Evolutionary conservation across 306 rosid species (phyloP).

Genomic region (Casuarina equisetifolia): DNA sequence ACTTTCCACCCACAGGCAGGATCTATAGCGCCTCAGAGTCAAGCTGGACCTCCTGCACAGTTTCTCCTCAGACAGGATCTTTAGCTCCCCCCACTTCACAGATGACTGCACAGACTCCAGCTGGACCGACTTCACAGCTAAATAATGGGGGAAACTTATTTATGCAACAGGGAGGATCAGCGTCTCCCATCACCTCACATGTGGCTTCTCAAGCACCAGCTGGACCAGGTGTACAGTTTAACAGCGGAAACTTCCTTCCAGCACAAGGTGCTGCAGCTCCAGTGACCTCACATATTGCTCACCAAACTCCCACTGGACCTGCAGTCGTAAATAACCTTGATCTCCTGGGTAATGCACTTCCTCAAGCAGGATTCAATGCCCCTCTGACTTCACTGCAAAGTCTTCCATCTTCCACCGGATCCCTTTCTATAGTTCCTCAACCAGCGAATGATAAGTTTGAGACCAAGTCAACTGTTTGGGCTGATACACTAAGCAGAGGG

Average conservation of each 20-base stretch:
- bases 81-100: conserved; percentile 45
- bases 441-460: conserved; percentile 84
- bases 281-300: conserved; percentile 36
- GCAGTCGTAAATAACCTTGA: conserved; percentile 33
- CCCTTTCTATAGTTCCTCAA: conserved; percentile 53
- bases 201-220: conserved; percentile 40
- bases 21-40: conserved; percentile 49
- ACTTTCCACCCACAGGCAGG: conserved; percentile 54
- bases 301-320: conserved; percentile 45
- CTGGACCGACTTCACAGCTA: conserved; percentile 47
- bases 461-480: conserved; percentile 96
- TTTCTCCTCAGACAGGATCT: conserved; percentile 51
- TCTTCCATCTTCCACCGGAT: conserved; percentile 42
- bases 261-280: conserved; percentile 27
- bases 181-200: conserved; percentile 19
- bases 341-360: conserved; percentile 39
- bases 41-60: conserved; percentile 56
- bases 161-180: conserved; percentile 49
- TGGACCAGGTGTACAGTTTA: conserved; percentile 44
- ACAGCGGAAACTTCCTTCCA: conserved; percentile 45
- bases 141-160: conserved; percentile 42
- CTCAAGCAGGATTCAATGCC: conserved; percentile 42
- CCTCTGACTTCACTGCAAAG: conserved; percentile 49
- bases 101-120: conserved; percentile 50
- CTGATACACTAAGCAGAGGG: conserved; percentile 93